A percentile compares a stretch with the other conserved stretches of the same genome.
These are phyloP conservation scores for Psilocybe azurescens DNA, from an alignment of 768 basidiomycete species.

Conservation along the genomic window DNA sequence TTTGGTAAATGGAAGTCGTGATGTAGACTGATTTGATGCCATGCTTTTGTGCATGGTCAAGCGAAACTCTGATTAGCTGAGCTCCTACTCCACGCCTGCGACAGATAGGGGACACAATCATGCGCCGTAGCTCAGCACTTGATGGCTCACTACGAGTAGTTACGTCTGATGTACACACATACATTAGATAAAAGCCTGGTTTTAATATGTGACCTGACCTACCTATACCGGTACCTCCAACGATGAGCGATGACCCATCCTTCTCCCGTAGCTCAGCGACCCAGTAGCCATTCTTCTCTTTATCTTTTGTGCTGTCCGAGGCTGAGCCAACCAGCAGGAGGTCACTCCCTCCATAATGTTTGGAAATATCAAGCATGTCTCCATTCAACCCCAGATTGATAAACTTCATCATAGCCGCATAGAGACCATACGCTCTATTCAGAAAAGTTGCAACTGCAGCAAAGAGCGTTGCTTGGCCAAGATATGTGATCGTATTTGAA, in stretches of 20 bases:
- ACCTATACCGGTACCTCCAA: constrained; percentile 23
- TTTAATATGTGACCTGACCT: neutral
- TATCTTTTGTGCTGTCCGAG: neutral
- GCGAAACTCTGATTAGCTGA: constrained; percentile 12
- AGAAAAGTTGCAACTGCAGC: neutral
- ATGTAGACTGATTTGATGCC: constrained; percentile 5
- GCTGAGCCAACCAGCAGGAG: neutral
- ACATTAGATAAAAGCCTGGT: too few species aligned
- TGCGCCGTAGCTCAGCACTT: constrained; percentile 25
- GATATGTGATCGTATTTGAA: neutral
- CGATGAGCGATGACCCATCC: constrained; percentile 5
- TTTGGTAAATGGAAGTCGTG: constrained; percentile 5
- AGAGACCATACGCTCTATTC: neutral
- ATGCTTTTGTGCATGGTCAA: constrained; percentile 20
- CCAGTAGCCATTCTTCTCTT: constrained; percentile 20
- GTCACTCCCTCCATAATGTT: constrained; percentile 16
- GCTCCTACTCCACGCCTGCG: constrained; percentile 25
- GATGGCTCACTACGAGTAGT: constrained; percentile 11
- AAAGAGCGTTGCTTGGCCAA: neutral
- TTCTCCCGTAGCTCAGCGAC: constrained; percentile 18
- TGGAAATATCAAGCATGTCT: constrained; percentile 24
- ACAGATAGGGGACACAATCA: constrained; percentile 26
- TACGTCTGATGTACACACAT: constrained; percentile 8
- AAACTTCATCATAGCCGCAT: neutral
- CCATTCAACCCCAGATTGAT: constrained; percentile 9